phyloP scores from a whole-genome alignment of 345 rosid species.

The Brassica cretica region DNA sequence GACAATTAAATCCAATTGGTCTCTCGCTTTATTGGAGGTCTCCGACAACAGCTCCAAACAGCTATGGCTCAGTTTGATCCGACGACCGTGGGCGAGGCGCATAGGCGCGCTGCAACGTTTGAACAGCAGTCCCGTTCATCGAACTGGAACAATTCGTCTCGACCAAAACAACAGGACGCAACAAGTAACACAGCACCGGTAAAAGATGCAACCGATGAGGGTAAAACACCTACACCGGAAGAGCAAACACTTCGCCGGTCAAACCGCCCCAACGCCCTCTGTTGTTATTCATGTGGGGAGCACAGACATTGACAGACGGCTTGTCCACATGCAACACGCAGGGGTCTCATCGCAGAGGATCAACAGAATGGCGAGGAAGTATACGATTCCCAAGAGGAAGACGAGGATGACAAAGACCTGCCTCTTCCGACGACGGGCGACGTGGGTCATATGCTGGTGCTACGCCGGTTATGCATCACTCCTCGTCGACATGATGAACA shows the following conservation, averaged over 20 bases:
- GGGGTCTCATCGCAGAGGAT: background rate
- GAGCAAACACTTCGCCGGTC: background rate
- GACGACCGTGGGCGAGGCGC: background rate
- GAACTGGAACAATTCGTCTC: no score
- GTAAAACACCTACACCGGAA: background rate
- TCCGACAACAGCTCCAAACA: background rate
- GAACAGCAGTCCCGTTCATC: background rate
- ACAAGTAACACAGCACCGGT: no score
- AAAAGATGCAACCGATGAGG: background rate
- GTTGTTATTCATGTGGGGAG: background rate
- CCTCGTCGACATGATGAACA: background rate
- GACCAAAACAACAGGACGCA: no score
- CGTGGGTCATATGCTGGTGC: background rate
- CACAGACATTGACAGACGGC: background rate
- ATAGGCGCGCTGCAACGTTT: background rate
- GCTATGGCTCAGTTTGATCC: background rate
- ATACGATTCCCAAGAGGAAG: background rate
- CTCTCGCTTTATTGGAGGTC: background rate
- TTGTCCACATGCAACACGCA: background rate
- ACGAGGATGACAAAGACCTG: background rate
- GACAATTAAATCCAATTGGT: background rate
- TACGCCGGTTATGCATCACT: background rate
- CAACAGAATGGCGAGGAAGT: background rate
- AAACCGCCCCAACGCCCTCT: background rate
- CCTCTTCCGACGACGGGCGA: background rate